Base-by-base conservation (phyloP, 345 rosid genomes). In the Lepidium aucheri region DNA sequence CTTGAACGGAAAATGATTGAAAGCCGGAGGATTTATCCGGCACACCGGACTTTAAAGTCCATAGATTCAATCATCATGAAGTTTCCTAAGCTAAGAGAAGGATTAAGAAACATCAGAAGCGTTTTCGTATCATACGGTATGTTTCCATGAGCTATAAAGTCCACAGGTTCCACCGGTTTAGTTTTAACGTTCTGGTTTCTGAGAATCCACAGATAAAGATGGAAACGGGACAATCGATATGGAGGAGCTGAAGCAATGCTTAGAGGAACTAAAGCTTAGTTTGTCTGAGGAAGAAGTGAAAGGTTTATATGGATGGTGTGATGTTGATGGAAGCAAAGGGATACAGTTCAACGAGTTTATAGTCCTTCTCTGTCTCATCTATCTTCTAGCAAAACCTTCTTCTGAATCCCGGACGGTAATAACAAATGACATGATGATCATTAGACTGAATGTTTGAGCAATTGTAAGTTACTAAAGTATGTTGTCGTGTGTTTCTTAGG, bases 281-380 rank as follows among this genome's bases (percentile, higher is more conserved):
- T 65, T 84, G 44, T 77, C 79, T 7, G 95, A 83, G 9, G 82
- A 78, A 77, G 95, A 87, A 74, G 77, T 87, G 7, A 81, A 83
- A 69, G 96, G 87, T 70, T 75, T 89, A 36, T 92, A 84, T 40
- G 74, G 77, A 69, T 87, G 90, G 38, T 87, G 95, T 74, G 96
- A 92, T 70, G 80, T 89, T 74, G 91, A 87, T 73, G 80, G 92
- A 71, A 85, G 79, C 64, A 69, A 79, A 76, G 92, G 85, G 74
- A 89, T 92, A 68, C 89, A 82, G 35, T 92, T 92, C 75, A 92
- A 68, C 42, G 98, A 89, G 81, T 89, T 87, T 49, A 79, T 83
- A 63, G 98, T 92, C 53, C 91, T 89, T 30, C 76, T 86, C 26
- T 87, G 93, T 68, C 88, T 87, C 76, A 76, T 84, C 54, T 84